Conservation (phyloP, 1,284 basidiomycete species). For the Blastosporella zonata region DNA sequence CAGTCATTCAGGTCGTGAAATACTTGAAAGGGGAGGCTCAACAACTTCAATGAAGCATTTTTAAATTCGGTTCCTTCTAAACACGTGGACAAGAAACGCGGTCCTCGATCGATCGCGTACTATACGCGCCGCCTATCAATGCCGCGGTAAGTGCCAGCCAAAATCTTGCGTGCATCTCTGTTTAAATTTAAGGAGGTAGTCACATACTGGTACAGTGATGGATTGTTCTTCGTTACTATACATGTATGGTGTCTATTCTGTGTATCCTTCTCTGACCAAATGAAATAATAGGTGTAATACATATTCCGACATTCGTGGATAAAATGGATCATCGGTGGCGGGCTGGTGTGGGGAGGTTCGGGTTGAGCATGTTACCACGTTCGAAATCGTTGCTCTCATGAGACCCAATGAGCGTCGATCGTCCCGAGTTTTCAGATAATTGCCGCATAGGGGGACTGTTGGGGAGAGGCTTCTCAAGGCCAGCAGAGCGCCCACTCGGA, state of each 20-base stretch:
- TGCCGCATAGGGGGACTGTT: conserved; percentile 25
- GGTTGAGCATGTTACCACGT: conserved; percentile 44
- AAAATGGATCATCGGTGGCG: conserved; percentile 12
- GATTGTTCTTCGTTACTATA: conserved; percentile 4
- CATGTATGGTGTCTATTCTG: conserved; percentile 8
- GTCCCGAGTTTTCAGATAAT: conserved; percentile 29
- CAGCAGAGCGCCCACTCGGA: conserved; percentile 15
- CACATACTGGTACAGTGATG: neutral
- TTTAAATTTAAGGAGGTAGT: too few relatives aligned
- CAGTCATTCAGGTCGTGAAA: conserved; percentile 43
- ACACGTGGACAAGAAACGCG: conserved; percentile 7
- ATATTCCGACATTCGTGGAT: neutral
- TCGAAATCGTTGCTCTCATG: conserved; percentile 38
- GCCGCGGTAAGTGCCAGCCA: too few relatives aligned
- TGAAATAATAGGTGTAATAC: conserved; percentile 8
- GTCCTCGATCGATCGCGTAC: neutral
- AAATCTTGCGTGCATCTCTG: too few relatives aligned
- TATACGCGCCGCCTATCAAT: too few relatives aligned
- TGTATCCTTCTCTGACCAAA: conserved; percentile 1
- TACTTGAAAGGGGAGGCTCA: neutral
- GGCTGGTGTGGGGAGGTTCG: conserved; percentile 26
- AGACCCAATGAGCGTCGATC: conserved; percentile 33
- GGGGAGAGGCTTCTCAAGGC: conserved; percentile 22
- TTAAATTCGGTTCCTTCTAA: neutral
- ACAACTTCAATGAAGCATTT: neutral